Evolutionary conservation across 148 eudicot species (phyloP), one percentile per base, ranked within the genome.

Genomic region (Chenopodium album): DNA sequence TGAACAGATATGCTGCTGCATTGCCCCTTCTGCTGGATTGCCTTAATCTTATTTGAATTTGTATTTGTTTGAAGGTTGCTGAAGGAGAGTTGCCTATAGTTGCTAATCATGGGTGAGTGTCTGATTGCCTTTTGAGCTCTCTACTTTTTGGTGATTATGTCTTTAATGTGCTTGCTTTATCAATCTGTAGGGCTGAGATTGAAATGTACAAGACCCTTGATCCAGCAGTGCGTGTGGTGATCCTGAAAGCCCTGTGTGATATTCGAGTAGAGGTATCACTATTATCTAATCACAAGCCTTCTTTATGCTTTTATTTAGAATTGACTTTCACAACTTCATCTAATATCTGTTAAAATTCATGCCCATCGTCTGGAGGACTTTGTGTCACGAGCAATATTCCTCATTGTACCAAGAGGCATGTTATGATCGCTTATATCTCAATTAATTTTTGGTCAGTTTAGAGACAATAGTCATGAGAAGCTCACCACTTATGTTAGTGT

Each of bases 31-130:
- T 76, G 50, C 78, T 78, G 46, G 73, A 28, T 65, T 81, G 73
- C 75, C 62, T 78, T 74, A 52, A 81, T 64, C 78, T 66, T 76
- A 64, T 70, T 63, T 79, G 54, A 74, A 41, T 32, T 84, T 73
- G 68, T 80, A 65, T 79, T 69, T 65, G 47, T 26, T 37, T 84
- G 82, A 88, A 96, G 99, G 99, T 96, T 84, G 97, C 98, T 76
- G 99, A 94, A 75, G 99, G 99, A 80, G 99, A 96, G 70, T 80
- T 96, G 19, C 99, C 99, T 81, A 89, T 96, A 84, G 89, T 94
- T 79, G 92, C 98, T 28, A 87, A 95, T 34, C 99, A 94, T 68
- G 98, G 99, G 99, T 96, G 80, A 82, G 94, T 82, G 60, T 41
- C 32, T 29, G 67, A 73, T 32, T 80, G 83, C 70, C 78, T 80